Evolutionary conservation across 768 basidiomycete species (phyloP), one percentile per base, ranked within the genome.

Genomic region (Termitomyces sp.): DNA sequence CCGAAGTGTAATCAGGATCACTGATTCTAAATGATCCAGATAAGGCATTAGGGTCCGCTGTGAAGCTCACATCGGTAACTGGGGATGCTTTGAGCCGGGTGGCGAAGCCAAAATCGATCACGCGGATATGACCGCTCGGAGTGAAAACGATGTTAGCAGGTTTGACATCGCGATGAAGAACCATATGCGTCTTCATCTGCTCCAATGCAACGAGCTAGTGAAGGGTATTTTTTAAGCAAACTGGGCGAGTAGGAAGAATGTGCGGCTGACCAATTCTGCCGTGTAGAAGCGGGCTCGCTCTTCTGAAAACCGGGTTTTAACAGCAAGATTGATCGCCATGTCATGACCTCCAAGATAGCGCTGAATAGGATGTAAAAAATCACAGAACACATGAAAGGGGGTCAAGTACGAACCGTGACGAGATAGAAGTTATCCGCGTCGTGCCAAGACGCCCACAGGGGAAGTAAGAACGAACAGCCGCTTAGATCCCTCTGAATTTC

Each of bases 141-240:
- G 62, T 58, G 12, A 67, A 44, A 1, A 60, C 32, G 5, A 66
- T 60, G 13, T 64, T 66, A 2, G 33, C 32, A 9, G 60, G 64
- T 32, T 67, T 67, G 24, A 67, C 42, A 44, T 63, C 66, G 0
- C 63, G 59, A 15, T 67, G 61, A 7, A 65, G 42, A 7, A 67
- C 33, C 13, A 40, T 42, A 0, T 44, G 13, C 1, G 32, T 20
- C 32, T 59, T 57, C 28, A 65, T 40, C 18, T 63, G 35, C 20
- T 65, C 51, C 0, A 65, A 55, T 7, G 59, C 59, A 55, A 76
- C 55, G 85, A 86, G 69, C 88, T 89, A 51, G 8, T 18, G 22
- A 1, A 24, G 11, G 7, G 0, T 11, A 7, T n/a, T 16, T n/a
- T 16, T 55, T 13, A 55, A n/a, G 24, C 18, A 28, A 13, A 16